phyloP scores from a whole-genome alignment of 805 yeast genomes.

The Kodamaea jinghongensis region DNA sequence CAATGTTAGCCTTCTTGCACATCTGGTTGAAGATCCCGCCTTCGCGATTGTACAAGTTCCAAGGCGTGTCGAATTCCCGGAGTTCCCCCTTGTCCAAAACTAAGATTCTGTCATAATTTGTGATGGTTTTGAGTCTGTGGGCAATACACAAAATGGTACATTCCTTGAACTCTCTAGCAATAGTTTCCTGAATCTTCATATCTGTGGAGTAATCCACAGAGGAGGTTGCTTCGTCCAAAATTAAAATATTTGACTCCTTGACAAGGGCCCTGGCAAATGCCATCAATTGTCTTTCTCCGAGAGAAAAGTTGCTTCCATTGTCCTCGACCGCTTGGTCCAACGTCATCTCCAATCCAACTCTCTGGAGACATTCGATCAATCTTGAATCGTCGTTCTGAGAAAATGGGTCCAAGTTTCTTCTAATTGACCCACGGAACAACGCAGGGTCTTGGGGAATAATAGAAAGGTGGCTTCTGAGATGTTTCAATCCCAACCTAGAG shows the following conservation, averaged over 20 bases:
- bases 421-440: slow-evolving; percentile 54
- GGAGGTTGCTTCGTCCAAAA: slow-evolving; percentile 81
- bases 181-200: slow-evolving; percentile 57
- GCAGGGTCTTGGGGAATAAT: slow-evolving; percentile 75
- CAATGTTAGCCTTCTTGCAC: too few relatives aligned
- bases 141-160: too few relatives aligned
- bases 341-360: slow-evolving; percentile 52
- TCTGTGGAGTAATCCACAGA: slow-evolving; percentile 86
- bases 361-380: slow-evolving; percentile 56
- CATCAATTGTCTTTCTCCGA: slow-evolving; percentile 75
- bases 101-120: too few relatives aligned
- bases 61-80: too few relatives aligned
- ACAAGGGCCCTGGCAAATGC: slow-evolving; percentile 83
- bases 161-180: too few relatives aligned
- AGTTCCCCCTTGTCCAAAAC: too few relatives aligned
- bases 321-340: slow-evolving; percentile 52
- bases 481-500: slow-evolving; percentile 48
- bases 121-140: too few relatives aligned
- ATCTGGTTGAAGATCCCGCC: too few relatives aligned
- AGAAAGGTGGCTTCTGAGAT: slow-evolving; percentile 54
- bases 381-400: slow-evolving; percentile 45
- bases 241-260: slow-evolving; percentile 67
- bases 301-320: slow-evolving; percentile 69
- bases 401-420: slow-evolving; percentile 64
- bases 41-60: too few relatives aligned